These are phyloP conservation scores for Cucumis melo DNA, from an alignment of 306 rosid genomes.

Conservation along the genomic window DNA sequence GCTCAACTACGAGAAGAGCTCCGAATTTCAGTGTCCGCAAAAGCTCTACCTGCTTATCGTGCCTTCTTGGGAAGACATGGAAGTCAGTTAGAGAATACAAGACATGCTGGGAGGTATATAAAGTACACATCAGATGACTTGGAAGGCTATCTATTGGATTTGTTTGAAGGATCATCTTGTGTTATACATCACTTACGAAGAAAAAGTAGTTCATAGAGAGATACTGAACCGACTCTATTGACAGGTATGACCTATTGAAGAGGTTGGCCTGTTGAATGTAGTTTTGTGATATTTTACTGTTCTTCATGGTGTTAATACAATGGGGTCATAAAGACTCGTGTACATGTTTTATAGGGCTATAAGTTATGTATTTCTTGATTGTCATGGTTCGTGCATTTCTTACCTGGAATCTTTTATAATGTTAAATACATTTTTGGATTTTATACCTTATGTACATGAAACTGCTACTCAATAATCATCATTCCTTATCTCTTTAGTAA, in stretches of 20 bases:
- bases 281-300: neutral
- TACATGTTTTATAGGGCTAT: slow-evolving; percentile 8
- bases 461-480: neutral
- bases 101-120: slow-evolving; percentile 72
- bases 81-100: slow-evolving; percentile 69
- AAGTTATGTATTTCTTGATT: slow-evolving; percentile 3
- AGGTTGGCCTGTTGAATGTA: slow-evolving; percentile 6
- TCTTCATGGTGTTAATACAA: slow-evolving; percentile 3
- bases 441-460: slow-evolving; percentile 2
- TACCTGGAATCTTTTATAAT: neutral
- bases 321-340: neutral
- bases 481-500: neutral
- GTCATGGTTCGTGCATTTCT: neutral
- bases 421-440: slow-evolving; percentile 2
- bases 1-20: slow-evolving; percentile 85
- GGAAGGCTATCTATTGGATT: slow-evolving; percentile 60
- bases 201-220: slow-evolving; percentile 43
- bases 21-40: slow-evolving; percentile 71
- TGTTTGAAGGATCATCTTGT: slow-evolving; percentile 77
- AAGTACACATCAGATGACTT: slow-evolving; percentile 80
- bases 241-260: slow-evolving; percentile 7
- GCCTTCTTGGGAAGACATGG: slow-evolving; percentile 77
- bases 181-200: slow-evolving; percentile 71
- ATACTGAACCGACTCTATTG: neutral
- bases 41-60: slow-evolving; percentile 89